Conservation (phyloP, 805 yeast species). For the Starmera caribaea region DNA sequence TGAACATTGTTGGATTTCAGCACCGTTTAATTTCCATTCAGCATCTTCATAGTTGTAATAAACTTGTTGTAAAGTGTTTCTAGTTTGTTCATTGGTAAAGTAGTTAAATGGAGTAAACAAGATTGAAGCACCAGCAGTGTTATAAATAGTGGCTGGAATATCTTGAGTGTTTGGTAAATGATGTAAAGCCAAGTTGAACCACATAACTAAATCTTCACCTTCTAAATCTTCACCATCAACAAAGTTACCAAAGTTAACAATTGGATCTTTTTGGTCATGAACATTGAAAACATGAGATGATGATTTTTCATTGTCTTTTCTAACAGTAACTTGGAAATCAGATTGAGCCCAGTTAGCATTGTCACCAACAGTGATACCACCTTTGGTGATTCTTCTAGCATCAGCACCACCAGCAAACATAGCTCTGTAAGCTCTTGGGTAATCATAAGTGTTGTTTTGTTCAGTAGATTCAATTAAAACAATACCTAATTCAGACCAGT, state of each 20-base stretch:
- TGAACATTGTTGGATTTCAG: slow-evolving; percentile 10
- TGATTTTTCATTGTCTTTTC: slow-evolving; percentile 17
- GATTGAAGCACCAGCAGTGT: slow-evolving; percentile 17
- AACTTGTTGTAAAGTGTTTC: slow-evolving; percentile 16
- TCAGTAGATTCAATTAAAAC: slow-evolving; percentile 18
- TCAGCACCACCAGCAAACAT: slow-evolving; percentile 13
- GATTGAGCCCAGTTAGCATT: slow-evolving; percentile 18
- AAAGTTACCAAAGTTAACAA: slow-evolving; percentile 13
- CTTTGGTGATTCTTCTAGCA: slow-evolving; percentile 13
- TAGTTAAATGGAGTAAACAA: slow-evolving; percentile 20
- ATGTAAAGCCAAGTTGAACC: slow-evolving; percentile 20
- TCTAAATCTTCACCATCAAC: slow-evolving; percentile 18
- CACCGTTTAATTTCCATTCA: slow-evolving; percentile 18
- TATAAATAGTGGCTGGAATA: slow-evolving; percentile 20
- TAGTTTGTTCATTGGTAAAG: slow-evolving; percentile 16
- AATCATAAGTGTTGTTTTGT: slow-evolving; percentile 16
- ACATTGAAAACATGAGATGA: slow-evolving; percentile 16
- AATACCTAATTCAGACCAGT: slow-evolving; percentile 17
- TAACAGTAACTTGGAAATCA: slow-evolving; percentile 15
- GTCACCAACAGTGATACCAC: slow-evolving; percentile 11
- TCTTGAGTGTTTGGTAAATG: slow-evolving; percentile 22
- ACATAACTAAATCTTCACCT: slow-evolving; percentile 20
- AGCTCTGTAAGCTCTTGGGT: slow-evolving; percentile 20
- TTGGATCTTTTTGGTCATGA: slow-evolving; percentile 15
- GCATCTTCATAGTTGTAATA: slow-evolving; percentile 12